Base-by-base conservation (phyloP, 129 eudicot species). In the Flaveria ramosissima region DNA sequence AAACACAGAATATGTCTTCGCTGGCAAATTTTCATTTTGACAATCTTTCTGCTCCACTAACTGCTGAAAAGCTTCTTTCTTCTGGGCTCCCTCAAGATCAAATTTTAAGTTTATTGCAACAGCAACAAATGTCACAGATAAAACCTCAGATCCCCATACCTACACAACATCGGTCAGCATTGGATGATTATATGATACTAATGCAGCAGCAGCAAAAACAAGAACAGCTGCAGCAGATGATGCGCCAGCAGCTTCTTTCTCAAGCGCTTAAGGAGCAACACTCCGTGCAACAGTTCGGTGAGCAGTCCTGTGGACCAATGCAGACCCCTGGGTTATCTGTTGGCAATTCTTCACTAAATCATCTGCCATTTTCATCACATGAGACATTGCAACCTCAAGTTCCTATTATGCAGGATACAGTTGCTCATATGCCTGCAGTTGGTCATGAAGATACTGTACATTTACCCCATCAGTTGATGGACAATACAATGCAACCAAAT, bases 61-160 rank as follows among this genome's bases (percentile, higher is more conserved):
- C 81, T 32, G 73, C 87, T 26, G 99, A 95, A 61, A 89, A 77
- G 77, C 82, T 89, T 27, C 85, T 91, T 16, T 64, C 93, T 72
- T 83, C 97, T 45, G 89, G 94, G 23, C 77, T 88, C 6, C 47
- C 90, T 20, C 96, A 91, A 81, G 97, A 95, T 75, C 99, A 87
- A 61, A 36, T 91, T 3, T 56, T 87, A 52, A 89, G 81, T 70
- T 75, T 95, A 74, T 72, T 91, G 72, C 80, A 76, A 79, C 99
- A 94, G 73, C 97, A 90, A 75, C 93, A 94, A 46, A 70, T 91
- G 85, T 39, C 88, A 74, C 99, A 91, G 84, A 36, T 86, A 64
- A 96, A 89, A 30, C 78, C 90, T 19, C 99, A 87, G 86, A 30
- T 83, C 17, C 84, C 89, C 7, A 74, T 81, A 53, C 78, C 93